phyloP scores from a whole-genome alignment of 768 basidiomycete genomes.

The Collybia nuda region DNA sequence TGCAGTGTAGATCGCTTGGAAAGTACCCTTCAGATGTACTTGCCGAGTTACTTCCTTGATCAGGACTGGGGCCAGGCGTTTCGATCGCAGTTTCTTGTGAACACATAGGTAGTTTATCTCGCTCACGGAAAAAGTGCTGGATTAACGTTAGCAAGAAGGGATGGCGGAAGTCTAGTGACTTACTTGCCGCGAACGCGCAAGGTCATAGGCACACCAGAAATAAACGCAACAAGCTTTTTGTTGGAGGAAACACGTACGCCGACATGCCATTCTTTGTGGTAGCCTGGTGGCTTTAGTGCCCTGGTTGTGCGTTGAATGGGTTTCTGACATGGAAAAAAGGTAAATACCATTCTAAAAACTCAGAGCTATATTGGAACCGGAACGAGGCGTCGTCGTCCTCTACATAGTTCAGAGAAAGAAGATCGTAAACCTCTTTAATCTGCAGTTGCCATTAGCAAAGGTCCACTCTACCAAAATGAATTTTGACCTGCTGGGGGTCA shows the following conservation, averaged over 20 bases:
- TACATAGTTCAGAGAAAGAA: conserved; percentile 92
- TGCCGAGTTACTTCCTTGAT: conserved; percentile 98
- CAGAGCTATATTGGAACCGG: conserved; percentile 93
- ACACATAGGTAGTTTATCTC: conserved; percentile 99
- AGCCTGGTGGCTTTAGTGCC: conserved; percentile 94
- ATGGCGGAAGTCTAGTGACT: conserved; percentile 22
- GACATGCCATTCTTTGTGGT: conserved; percentile 91
- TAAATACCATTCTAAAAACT: conserved; percentile 86
- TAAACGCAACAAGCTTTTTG: conserved; percentile 95
- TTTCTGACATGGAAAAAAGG: neutral
- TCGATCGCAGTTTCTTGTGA: conserved; percentile 95
- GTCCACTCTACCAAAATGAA: neutral
- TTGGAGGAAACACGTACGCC: conserved; percentile 91
- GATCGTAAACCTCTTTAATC: conserved; percentile 89
- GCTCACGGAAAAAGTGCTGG: conserved; percentile 54
- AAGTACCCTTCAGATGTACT: conserved; percentile 84
- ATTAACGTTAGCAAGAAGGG: neutral
- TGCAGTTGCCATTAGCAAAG: conserved; percentile 28
- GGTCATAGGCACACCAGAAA: conserved; percentile 87
- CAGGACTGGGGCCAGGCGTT: conserved; percentile 91
- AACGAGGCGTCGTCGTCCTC: conserved; percentile 97
- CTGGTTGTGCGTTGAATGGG: conserved; percentile 35
- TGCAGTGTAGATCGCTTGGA: conserved; percentile 97
- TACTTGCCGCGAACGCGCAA: conserved; percentile 85
- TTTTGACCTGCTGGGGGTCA: conserved; percentile 67